Conservation (phyloP, 495 filamentous ascomycete species). For the Jackrogersella multiformis region DNA sequence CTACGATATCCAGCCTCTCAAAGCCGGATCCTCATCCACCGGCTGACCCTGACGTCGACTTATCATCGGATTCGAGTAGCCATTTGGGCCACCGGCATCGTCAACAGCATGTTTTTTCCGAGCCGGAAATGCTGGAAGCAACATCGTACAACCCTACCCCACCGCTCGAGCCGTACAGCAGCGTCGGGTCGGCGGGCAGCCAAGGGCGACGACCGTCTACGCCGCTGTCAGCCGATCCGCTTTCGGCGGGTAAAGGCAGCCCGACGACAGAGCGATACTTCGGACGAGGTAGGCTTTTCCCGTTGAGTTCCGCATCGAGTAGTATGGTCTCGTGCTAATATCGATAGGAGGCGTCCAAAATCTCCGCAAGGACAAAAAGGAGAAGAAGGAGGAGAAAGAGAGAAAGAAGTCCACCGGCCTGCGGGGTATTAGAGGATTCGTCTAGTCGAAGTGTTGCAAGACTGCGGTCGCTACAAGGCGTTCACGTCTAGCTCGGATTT, state of each 20-base stretch:
- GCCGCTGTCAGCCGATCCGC: conserved; percentile 40
- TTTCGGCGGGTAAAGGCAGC: conserved; percentile 47
- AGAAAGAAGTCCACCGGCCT: conserved; percentile 62
- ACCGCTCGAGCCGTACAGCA: conserved; percentile 45
- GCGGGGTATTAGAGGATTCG: conserved; percentile 63
- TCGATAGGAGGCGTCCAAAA: conserved; percentile 65
- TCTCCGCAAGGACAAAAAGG: conserved; percentile 61
- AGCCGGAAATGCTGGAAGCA: conserved; percentile 47
- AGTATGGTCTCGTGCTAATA: conserved; percentile 46
- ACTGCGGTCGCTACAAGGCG: neutral
- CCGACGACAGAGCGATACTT: conserved; percentile 56
- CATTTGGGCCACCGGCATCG: conserved; percentile 33
- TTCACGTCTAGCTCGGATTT: neutral
- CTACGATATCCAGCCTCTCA: conserved; percentile 33
- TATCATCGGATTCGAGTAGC: conserved; percentile 38
- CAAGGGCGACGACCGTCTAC: conserved; percentile 42
- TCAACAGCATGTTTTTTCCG: conserved; percentile 48
- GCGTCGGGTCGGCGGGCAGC: conserved; percentile 9
- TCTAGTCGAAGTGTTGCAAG: conserved; percentile 27
- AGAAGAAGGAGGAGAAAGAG: conserved; percentile 60
- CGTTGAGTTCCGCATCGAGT: conserved; percentile 7
- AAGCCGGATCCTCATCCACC: conserved; percentile 12
- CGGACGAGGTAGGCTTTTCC: conserved; percentile 53
- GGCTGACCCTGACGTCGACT: conserved; percentile 33
- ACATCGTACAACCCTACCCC: conserved; percentile 49